These are phyloP conservation scores for Cylindrotheca fusiformis DNA, from an alignment of 108 stramenopile species.

Conservation along the genomic window DNA sequence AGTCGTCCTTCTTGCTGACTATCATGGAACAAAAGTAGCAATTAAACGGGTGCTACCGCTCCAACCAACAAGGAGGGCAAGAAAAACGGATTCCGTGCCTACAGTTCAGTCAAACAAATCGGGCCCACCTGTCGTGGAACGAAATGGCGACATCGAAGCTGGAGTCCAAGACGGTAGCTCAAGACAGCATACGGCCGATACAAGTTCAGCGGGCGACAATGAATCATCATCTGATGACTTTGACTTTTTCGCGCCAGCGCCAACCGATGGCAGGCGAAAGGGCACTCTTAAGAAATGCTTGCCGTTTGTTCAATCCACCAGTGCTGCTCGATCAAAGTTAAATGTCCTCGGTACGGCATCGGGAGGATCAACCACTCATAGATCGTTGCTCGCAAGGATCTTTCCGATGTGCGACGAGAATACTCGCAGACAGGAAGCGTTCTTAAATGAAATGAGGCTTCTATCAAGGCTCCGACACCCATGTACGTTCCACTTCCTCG, in stretches of 20 bases:
- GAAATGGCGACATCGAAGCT: background rate
- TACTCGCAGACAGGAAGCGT: conserved; percentile 33
- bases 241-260: background rate
- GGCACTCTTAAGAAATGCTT: background rate
- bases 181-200: background rate
- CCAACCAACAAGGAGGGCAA: background rate
- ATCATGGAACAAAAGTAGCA: conserved; percentile 44
- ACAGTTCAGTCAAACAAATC: background rate
- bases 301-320: background rate
- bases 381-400: background rate
- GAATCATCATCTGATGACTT: background rate
- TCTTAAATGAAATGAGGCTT: conserved; percentile 49
- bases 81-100: background rate
- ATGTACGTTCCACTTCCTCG: too few species aligned
- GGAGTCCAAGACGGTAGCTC: background rate
- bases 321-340: background rate
- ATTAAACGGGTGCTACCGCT: conserved; percentile 39
- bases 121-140: background rate
- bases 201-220: background rate
- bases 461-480: conserved; percentile 53
- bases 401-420: conserved; percentile 11
- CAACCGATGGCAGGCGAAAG: background rate
- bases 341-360: background rate
- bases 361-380: background rate
- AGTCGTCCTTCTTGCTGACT: conserved; percentile 30